Evolutionary conservation across 345 rosid species (phyloP).

Genomic region (Pseudoturritis turrita): DNA sequence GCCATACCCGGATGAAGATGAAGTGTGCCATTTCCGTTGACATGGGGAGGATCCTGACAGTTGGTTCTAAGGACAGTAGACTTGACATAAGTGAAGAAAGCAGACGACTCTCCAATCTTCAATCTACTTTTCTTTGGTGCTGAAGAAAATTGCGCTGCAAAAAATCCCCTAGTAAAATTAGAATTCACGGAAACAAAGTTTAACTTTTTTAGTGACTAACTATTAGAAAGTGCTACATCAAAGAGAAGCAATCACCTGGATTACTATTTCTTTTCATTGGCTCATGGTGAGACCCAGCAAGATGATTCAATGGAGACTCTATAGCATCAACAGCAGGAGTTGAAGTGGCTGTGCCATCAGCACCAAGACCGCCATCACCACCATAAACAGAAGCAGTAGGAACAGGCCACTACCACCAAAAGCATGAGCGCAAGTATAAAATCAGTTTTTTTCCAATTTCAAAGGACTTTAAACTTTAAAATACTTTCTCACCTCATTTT

Average conservation of each 20-base stretch:
- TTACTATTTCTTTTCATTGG: slow-evolving; percentile 54
- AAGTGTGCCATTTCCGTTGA: slow-evolving; percentile 27
- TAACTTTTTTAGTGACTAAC: neutral
- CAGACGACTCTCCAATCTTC: slow-evolving; percentile 83
- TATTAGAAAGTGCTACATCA: neutral
- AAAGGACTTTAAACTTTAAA: slow-evolving; percentile 16
- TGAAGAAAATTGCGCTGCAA: slow-evolving; percentile 59
- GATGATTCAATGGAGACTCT: slow-evolving; percentile 36
- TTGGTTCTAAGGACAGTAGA: slow-evolving; percentile 47
- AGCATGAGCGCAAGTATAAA: slow-evolving; percentile 20
- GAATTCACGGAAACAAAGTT: neutral
- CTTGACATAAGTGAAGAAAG: slow-evolving; percentile 90
- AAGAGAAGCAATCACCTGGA: slow-evolving; percentile 48
- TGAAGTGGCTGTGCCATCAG: slow-evolving; percentile 28
- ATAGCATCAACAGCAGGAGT: slow-evolving; percentile 14
- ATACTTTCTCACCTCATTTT: slow-evolving; percentile 62
- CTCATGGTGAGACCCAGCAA: slow-evolving; percentile 40
- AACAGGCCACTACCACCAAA: slow-evolving; percentile 24
- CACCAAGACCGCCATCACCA: slow-evolving; percentile 15
- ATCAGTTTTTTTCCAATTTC: slow-evolving; percentile 10
- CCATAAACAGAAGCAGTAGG: slow-evolving; percentile 18
- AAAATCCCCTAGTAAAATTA: neutral
- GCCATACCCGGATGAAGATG: slow-evolving; percentile 7
- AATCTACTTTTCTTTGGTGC: slow-evolving; percentile 74
- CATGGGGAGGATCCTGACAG: slow-evolving; percentile 26